A percentile compares a stretch with the other conserved stretches of the same genome.
phyloP scores from a whole-genome alignment of 768 basidiomycete genomes.

The Pisolithus tinctorius region DNA sequence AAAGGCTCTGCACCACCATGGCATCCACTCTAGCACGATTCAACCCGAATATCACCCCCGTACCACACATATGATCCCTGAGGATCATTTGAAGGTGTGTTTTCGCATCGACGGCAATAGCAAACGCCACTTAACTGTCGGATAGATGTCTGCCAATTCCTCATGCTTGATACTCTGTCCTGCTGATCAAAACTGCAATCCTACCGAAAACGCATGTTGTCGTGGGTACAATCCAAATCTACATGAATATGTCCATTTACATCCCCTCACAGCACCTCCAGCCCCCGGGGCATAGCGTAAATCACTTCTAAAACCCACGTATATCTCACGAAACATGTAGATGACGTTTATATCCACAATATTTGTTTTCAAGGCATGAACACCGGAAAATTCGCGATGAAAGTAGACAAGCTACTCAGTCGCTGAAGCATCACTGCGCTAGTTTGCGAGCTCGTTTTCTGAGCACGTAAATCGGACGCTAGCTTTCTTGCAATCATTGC shows the following conservation, averaged over 20 bases:
- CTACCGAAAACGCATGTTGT: conserved; percentile 69
- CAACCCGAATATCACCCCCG: conserved; percentile 75
- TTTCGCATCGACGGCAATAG: neutral
- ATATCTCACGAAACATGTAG: conserved; percentile 1
- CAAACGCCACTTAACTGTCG: conserved; percentile 2
- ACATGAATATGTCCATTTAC: neutral
- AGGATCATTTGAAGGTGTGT: conserved; percentile 46
- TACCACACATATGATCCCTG: conserved; percentile 28
- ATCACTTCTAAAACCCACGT: conserved; percentile 27
- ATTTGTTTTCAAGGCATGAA: conserved; percentile 32
- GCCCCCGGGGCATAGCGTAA: conserved; percentile 34
- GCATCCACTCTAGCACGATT: conserved; percentile 92
- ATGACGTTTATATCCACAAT: neutral
- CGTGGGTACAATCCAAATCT: conserved; percentile 43
- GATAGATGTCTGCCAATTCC: conserved; percentile 44
- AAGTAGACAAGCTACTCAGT: conserved; percentile 53
- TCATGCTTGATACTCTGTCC: conserved; percentile 72
- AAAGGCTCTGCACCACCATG: conserved; percentile 77
- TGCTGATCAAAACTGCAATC: conserved; percentile 58
- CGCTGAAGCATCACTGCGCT: conserved; percentile 51
- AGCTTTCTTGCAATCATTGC: conserved; percentile 58
- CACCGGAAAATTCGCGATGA: conserved; percentile 69
- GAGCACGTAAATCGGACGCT: conserved; percentile 52
- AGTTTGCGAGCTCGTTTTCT: conserved; percentile 41
- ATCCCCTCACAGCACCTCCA: conserved; percentile 37